Evolutionary conservation across 2,329 filamentous ascomycete genomes (phyloP).

Genomic region (Curvularia sp.): DNA sequence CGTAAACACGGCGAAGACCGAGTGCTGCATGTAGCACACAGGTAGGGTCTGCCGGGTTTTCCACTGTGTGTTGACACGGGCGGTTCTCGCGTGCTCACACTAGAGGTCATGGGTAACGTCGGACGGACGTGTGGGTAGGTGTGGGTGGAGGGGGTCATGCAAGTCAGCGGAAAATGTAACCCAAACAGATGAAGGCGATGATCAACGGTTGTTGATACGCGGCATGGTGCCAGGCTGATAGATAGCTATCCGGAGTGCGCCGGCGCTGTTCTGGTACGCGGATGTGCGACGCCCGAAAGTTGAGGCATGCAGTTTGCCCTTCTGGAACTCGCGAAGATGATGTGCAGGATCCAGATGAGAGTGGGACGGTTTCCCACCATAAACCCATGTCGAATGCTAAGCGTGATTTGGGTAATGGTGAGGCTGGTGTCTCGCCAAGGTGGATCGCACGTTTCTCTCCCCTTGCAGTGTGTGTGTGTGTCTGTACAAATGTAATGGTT

Average conservation of each 20-base stretch:
- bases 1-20: not conserved
- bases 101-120: conserved; percentile 5
- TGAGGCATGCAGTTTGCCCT: conserved; percentile 18
- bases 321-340: conserved; percentile 12
- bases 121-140: conserved; percentile 14
- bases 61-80: not conserved
- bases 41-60: not conserved
- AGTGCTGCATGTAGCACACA: not conserved
- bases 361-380: not conserved
- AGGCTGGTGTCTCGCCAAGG: not conserved
- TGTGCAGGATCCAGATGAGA: conserved; percentile 5
- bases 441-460: not conserved
- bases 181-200: conserved; percentile 39
- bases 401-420: not conserved
- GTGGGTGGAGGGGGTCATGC: conserved; percentile 25
- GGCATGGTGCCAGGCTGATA: conserved; percentile 22
- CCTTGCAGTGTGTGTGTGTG: conserved; percentile 3
- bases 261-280: conserved; percentile 32
- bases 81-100: conserved; percentile 7
- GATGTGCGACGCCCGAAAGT: conserved; percentile 29
- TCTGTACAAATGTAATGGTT: conserved; percentile 6
- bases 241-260: conserved; percentile 33
- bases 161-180: conserved; percentile 42
- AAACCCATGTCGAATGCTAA: not conserved
- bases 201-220: conserved; percentile 34